These are phyloP conservation scores for Scutellaria minor DNA, from an alignment of 257 asterid species.

Conservation along the genomic window DNA sequence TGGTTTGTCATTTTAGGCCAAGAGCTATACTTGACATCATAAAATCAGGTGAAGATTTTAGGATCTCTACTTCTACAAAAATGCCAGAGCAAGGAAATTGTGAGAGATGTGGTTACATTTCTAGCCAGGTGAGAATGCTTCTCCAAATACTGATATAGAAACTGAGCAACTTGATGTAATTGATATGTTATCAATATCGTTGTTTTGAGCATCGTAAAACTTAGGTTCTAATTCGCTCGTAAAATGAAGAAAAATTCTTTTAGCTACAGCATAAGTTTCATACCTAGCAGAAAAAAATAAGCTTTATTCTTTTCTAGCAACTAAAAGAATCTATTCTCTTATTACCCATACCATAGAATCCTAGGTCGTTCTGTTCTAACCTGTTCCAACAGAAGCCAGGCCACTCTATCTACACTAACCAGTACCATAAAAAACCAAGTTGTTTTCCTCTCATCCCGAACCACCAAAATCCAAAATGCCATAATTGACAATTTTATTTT, in stretches of 20 bases:
- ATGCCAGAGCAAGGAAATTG: conserved; percentile 99
- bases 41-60: conserved; percentile 92
- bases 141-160: neutral
- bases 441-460: no score
- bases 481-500: no score
- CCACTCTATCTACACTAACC: no score
- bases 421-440: no score
- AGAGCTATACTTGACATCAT: conserved; percentile 93
- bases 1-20: conserved; percentile 58
- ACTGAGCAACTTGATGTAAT: neutral
- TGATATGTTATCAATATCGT: neutral
- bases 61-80: conserved; percentile 86
- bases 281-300: neutral
- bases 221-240: neutral
- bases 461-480: no score
- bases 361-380: no score
- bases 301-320: no score
- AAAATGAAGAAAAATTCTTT: neutral
- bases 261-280: conserved; percentile 6
- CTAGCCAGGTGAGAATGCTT: conserved; percentile 79
- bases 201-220: neutral
- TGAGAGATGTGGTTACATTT: conserved; percentile 93
- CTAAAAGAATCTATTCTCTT: no score
- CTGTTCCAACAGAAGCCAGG: no score
- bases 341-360: no score